These are phyloP conservation scores for Yamadazyma nakazawae DNA, from an alignment of 805 yeast genomes.

Conservation along the genomic window DNA sequence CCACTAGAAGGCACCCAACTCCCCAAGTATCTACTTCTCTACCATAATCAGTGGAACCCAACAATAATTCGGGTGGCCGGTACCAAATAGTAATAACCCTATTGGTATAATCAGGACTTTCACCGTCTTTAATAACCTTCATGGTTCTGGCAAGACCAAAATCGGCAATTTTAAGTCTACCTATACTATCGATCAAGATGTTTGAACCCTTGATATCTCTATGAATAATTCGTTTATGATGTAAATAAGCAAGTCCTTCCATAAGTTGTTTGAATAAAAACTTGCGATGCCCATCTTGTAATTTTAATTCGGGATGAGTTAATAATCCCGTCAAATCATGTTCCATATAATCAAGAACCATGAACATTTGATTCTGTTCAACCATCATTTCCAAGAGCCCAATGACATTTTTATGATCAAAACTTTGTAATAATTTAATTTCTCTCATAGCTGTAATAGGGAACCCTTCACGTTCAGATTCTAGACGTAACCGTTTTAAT, in stretches of 20 bases:
- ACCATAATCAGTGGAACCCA: slow-evolving; percentile 90
- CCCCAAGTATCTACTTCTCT: slow-evolving; percentile 97
- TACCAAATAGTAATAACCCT: slow-evolving; percentile 97
- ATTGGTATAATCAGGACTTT: slow-evolving; percentile 82
- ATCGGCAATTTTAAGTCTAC: slow-evolving; percentile 70
- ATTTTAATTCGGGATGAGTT: slow-evolving; percentile 63
- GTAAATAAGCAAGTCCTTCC: slow-evolving; percentile 68
- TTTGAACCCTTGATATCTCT: slow-evolving; percentile 83
- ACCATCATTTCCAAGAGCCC: slow-evolving; percentile 88
- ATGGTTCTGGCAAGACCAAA: slow-evolving; percentile 79
- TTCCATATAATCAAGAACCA: slow-evolving; percentile 92
- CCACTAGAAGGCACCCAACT: slow-evolving; percentile 85
- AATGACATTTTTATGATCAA: slow-evolving; percentile 79
- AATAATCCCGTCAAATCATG: slow-evolving; percentile 90
- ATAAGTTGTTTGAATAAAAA: slow-evolving; percentile 62
- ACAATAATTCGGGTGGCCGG: slow-evolving; percentile 88
- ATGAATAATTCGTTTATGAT: slow-evolving; percentile 65
- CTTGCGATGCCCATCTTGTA: slow-evolving; percentile 65
- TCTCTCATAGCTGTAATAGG: slow-evolving; percentile 96
- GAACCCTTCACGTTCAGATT: slow-evolving; percentile 88
- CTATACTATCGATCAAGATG: slow-evolving; percentile 59
- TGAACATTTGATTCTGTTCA: slow-evolving; percentile 67
- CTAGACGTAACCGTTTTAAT: slow-evolving; percentile 77
- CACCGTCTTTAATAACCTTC: slow-evolving; percentile 51
- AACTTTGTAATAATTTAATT: slow-evolving; percentile 76